These are phyloP conservation scores for Globisporangium carolinianum DNA, from an alignment of 352 stramenopile genomes.

Conservation along the genomic window DNA sequence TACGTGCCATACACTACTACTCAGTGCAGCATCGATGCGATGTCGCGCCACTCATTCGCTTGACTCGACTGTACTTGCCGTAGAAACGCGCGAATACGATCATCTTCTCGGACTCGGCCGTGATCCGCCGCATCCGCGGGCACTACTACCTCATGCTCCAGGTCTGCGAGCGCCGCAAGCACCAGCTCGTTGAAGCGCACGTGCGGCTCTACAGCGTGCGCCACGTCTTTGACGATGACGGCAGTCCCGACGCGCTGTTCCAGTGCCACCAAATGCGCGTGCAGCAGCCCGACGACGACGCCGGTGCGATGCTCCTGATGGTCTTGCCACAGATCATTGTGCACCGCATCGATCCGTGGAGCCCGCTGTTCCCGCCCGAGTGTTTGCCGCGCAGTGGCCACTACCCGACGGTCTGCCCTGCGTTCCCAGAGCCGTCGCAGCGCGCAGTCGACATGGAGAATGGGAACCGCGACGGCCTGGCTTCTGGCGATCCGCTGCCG, in stretches of 20 bases:
- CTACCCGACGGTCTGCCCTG: slow-evolving; percentile 44
- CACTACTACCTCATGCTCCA: slow-evolving; percentile 91
- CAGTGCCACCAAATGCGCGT: slow-evolving; percentile 84
- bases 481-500: slow-evolving; percentile 7
- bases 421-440: slow-evolving; percentile 68
- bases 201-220: slow-evolving; percentile 80
- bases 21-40: no score
- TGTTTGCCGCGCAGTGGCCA: slow-evolving; percentile 42
- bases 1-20: slow-evolving; percentile 16
- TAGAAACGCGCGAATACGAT: slow-evolving; percentile 83
- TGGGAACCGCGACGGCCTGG: slow-evolving; percentile 64
- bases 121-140: slow-evolving; percentile 87
- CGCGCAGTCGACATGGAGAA: slow-evolving; percentile 79
- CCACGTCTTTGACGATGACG: slow-evolving; percentile 52
- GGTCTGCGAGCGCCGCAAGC: slow-evolving; percentile 83
- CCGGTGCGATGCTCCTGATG: slow-evolving; percentile 75
- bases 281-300: slow-evolving; percentile 84
- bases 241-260: slow-evolving; percentile 48
- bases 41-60: no score
- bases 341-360: slow-evolving; percentile 84
- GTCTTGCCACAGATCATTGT: slow-evolving; percentile 75
- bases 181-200: slow-evolving; percentile 84
- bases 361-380: slow-evolving; percentile 71
- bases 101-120: slow-evolving; percentile 78
- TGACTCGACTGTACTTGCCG: neutral